phyloP scores from a whole-genome alignment of 345 rosid genomes.

The Linum lewisii region DNA sequence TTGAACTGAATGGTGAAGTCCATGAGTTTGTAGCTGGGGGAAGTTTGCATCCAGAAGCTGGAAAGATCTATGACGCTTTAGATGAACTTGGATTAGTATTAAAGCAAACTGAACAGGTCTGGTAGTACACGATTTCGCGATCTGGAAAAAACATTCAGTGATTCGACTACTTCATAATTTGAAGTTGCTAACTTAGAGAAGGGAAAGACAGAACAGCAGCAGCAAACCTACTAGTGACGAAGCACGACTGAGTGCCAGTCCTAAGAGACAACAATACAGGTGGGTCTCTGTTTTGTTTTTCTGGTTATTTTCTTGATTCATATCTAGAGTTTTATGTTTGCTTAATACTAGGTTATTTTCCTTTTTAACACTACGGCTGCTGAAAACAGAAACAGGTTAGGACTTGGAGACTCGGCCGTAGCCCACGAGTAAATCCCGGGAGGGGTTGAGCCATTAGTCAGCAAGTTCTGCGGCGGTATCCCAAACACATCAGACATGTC shows the following conservation, averaged over 20 bases:
- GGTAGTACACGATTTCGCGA: not conserved
- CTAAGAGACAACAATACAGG: too few species aligned
- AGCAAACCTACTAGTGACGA: too few species aligned
- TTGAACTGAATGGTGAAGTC: constrained; percentile 63
- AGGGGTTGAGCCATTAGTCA: constrained; percentile 36
- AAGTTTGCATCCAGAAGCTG: constrained; percentile 41
- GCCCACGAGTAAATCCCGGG: constrained; percentile 69
- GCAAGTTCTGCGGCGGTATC: constrained; percentile 53
- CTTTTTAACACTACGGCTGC: not conserved
- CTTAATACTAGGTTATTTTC: too few species aligned
- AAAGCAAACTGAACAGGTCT: not conserved
- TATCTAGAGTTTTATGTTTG: too few species aligned
- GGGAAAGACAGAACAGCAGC: not conserved
- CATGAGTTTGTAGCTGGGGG: constrained; percentile 76
- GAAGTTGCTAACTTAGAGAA: not conserved
- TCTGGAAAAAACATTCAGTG: not conserved
- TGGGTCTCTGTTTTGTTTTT: too few species aligned
- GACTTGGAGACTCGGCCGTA: constrained; percentile 39
- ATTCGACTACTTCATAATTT: too few species aligned
- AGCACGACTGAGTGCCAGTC: too few species aligned
- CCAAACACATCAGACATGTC: constrained; percentile 57
- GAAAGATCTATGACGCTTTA: constrained; percentile 41
- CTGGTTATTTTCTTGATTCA: too few species aligned
- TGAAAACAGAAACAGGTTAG: constrained; percentile 4
- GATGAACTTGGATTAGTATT: constrained; percentile 20